Evolutionary conservation across 176 grass and related monocot species (phyloP).

Genomic region (Cenchrus fungigraminus): DNA sequence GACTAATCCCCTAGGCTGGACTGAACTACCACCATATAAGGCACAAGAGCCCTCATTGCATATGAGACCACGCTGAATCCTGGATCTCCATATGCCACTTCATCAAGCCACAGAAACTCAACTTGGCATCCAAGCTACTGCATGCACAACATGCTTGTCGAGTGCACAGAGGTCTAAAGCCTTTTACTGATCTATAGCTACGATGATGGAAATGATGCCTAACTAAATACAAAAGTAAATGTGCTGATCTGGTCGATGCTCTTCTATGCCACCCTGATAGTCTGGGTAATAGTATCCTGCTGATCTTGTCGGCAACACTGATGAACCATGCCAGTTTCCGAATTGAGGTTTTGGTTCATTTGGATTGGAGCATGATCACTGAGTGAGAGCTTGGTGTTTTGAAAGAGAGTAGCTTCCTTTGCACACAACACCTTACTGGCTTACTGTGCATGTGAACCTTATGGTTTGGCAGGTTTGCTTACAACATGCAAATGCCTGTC

Average conservation of each 20-base stretch:
- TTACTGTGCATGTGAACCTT: constrained; percentile 39
- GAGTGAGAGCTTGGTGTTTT: constrained; percentile 31
- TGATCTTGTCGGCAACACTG: constrained; percentile 33
- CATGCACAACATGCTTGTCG: constrained; percentile 52
- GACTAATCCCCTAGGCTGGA: constrained; percentile 61
- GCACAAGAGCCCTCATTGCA: constrained; percentile 46
- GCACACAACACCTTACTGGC: constrained; percentile 43
- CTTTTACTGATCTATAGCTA: constrained; percentile 43
- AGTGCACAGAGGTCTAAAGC: constrained; percentile 47
- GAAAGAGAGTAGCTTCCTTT: constrained; percentile 23
- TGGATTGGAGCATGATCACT: constrained; percentile 19
- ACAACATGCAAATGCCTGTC: constrained; percentile 79
- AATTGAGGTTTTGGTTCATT: constrained; percentile 34
- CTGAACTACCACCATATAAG: constrained; percentile 46
- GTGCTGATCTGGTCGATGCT: constrained; percentile 42
- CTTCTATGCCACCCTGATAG: constrained; percentile 13
- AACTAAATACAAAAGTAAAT: constrained; percentile 38
- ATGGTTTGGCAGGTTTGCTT: constrained; percentile 64
- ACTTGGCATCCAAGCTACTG: constrained; percentile 50
- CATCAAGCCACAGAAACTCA: constrained; percentile 54
- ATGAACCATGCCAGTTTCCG: constrained; percentile 30
- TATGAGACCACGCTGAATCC: constrained; percentile 54
- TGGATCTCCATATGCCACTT: constrained; percentile 60
- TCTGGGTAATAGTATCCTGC: constrained; percentile 17
- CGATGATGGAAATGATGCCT: constrained; percentile 22